These are phyloP conservation scores for Xylaria acuta DNA, from an alignment of 495 filamentous ascomycete species.

Conservation along the genomic window DNA sequence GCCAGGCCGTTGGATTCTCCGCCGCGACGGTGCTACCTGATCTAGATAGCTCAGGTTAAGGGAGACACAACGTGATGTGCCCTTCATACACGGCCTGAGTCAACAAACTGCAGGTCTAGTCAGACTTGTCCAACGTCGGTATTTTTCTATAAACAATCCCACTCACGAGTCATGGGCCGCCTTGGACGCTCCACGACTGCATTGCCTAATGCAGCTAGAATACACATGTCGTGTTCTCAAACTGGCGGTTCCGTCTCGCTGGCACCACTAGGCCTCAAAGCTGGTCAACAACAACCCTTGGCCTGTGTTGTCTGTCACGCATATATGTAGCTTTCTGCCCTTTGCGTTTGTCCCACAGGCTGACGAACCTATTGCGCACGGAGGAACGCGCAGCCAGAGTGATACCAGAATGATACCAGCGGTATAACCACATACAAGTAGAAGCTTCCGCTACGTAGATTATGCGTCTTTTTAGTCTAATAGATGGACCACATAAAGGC, in stretches of 20 bases:
- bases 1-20: constrained; percentile 17
- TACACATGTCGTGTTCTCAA: constrained; percentile 20
- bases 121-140: constrained; percentile 15
- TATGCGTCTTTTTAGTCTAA: background rate
- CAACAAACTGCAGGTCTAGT: constrained; percentile 12
- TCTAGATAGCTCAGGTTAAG: background rate
- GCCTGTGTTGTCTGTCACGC: constrained; percentile 6
- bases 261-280: constrained; percentile 23
- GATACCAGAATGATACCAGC: background rate
- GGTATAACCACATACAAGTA: background rate
- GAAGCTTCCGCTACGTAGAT: background rate
- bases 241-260: constrained; percentile 24
- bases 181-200: constrained; percentile 6
- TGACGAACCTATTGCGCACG: background rate
- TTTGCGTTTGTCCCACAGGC: background rate
- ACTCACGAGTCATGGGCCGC: constrained; percentile 19
- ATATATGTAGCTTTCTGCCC: background rate
- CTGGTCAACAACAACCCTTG: constrained; percentile 5
- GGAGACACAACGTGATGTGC: background rate
- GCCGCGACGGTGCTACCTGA: constrained; percentile 8
- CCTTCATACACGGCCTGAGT: constrained; percentile 3
- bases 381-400: background rate
- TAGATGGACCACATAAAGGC: background rate
- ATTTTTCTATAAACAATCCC: constrained; percentile 8
- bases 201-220: constrained; percentile 27